Evolutionary conservation across 2,329 filamentous ascomycete species (phyloP).

Genomic region (Fusarium compactum): DNA sequence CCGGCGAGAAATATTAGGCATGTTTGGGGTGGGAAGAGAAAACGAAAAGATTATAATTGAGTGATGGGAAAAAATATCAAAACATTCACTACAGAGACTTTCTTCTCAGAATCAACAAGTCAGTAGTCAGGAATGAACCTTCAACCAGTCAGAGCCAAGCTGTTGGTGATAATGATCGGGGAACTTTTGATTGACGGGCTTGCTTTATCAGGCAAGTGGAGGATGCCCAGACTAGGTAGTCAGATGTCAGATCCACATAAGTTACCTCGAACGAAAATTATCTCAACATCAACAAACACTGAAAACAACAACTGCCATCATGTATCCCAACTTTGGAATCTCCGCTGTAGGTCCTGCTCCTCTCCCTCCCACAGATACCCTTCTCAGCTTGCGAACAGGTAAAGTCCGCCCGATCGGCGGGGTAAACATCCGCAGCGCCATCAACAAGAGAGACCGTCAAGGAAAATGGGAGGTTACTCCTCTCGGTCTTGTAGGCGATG

Average conservation of each 20-base stretch:
- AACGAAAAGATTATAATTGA: slow-evolving; percentile 12
- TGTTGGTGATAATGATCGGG: slow-evolving; percentile 7
- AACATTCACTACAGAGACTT: too few species aligned
- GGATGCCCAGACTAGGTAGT: background rate
- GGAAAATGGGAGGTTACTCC: slow-evolving; percentile 23
- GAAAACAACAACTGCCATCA: background rate
- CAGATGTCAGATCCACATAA: background rate
- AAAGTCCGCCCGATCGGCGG: slow-evolving; percentile 30
- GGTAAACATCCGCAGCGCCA: slow-evolving; percentile 34
- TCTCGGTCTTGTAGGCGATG: slow-evolving; percentile 31
- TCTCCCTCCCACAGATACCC: slow-evolving; percentile 25
- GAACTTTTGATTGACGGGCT: slow-evolving; percentile 1
- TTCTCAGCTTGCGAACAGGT: slow-evolving; percentile 36
- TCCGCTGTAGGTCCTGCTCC: slow-evolving; percentile 28
- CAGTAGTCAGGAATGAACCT: background rate
- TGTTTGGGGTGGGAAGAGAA: slow-evolving; percentile 17
- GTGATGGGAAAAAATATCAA: background rate
- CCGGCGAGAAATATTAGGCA: slow-evolving; percentile 1
- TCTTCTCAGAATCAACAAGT: background rate
- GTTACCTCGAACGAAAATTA: background rate
- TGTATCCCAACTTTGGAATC: background rate
- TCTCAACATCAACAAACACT: background rate
- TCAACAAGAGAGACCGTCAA: slow-evolving; percentile 31
- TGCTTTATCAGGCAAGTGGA: slow-evolving; percentile 25
- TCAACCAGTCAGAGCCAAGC: background rate